Conservation (phyloP, 139 green algal genomes). For the Coccomyxa sp. region DNA sequence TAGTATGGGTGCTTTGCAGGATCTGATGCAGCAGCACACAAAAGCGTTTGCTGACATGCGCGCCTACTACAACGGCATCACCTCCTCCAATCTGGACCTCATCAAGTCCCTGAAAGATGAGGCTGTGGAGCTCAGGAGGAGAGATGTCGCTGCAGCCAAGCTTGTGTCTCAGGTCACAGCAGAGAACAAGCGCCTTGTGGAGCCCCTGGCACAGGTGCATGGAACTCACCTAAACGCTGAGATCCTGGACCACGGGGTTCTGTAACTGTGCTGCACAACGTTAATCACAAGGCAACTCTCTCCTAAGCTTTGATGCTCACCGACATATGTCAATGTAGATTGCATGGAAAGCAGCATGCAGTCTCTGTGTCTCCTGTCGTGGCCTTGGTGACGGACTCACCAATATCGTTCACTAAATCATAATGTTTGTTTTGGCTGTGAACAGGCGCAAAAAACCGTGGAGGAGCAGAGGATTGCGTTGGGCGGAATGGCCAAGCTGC, state of each 20-base stretch:
- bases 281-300: not conserved
- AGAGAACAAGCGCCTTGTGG: constrained; percentile 84
- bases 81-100: constrained; percentile 89
- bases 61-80: constrained; percentile 95
- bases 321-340: not conserved
- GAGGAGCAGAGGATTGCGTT: constrained; percentile 61
- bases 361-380: too few species aligned
- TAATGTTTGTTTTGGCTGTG: too few species aligned
- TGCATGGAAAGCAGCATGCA: not conserved
- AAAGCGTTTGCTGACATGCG: constrained; percentile 83
- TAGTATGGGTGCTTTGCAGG: constrained; percentile 6
- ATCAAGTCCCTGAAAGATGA: constrained; percentile 91
- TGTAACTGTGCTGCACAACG: not conserved
- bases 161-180: constrained; percentile 76
- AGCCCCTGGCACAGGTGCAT: constrained; percentile 64
- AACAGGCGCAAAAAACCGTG: constrained; percentile 72
- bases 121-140: constrained; percentile 84
- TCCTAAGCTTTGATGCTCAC: not conserved
- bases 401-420: too few species aligned
- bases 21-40: constrained; percentile 85
- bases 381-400: too few species aligned
- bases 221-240: not conserved
- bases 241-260: not conserved
- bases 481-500: constrained; percentile 76
- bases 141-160: constrained; percentile 80